Conservation (phyloP, 345 rosid genomes). For the Salix purpurea region DNA sequence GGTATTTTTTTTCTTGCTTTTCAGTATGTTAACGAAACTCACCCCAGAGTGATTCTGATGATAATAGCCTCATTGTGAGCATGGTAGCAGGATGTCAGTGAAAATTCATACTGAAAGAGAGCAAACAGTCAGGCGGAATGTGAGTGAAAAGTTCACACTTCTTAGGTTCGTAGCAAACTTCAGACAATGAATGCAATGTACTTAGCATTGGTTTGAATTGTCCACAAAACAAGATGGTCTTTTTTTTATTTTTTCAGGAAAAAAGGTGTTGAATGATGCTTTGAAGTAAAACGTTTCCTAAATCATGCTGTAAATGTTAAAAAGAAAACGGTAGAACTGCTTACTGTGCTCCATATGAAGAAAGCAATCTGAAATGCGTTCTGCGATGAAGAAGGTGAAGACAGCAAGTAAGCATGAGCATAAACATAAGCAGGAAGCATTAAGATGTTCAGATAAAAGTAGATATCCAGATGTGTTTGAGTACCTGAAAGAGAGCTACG, state of each 20-base stretch:
- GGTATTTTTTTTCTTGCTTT: background rate
- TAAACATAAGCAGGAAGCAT: background rate
- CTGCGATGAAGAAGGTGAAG: slow-evolving; percentile 30
- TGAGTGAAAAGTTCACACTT: too few species aligned
- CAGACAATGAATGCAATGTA: too few species aligned
- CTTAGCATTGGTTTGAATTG: too few species aligned
- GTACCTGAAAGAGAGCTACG: slow-evolving; percentile 85
- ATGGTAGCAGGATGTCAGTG: slow-evolving; percentile 58
- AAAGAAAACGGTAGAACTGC: slow-evolving; percentile 21
- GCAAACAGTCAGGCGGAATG: background rate
- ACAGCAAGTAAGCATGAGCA: background rate
- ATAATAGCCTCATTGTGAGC: slow-evolving; percentile 38
- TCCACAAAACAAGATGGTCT: too few species aligned
- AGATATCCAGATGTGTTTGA: background rate
- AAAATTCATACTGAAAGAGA: slow-evolving; percentile 54
- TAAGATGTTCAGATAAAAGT: background rate
- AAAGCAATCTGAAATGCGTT: slow-evolving; percentile 90
- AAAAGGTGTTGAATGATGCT: background rate
- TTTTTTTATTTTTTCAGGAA: background rate
- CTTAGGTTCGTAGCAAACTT: too few species aligned
- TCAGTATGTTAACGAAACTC: slow-evolving; percentile 9
- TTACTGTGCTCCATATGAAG: slow-evolving; percentile 70
- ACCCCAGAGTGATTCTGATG: slow-evolving; percentile 84
- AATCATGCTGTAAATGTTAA: background rate
- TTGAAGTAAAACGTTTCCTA: background rate